These are phyloP conservation scores for Austroboletus niveus DNA, from an alignment of 1,284 basidiomycete species.

Conservation along the genomic window DNA sequence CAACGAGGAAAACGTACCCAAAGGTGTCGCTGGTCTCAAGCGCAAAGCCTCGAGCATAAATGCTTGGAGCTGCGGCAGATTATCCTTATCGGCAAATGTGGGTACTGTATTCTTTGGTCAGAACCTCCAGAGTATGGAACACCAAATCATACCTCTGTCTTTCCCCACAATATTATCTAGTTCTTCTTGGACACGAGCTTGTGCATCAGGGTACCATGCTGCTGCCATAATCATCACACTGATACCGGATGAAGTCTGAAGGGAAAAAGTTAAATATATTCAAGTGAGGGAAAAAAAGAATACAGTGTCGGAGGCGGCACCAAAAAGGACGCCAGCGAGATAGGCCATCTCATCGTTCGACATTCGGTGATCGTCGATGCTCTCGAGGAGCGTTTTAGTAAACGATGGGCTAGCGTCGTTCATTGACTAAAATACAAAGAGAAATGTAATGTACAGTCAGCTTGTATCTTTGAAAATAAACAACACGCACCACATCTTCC, in stretches of 20 bases:
- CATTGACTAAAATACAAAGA: background rate
- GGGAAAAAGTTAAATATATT: background rate
- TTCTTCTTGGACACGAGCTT: slow-evolving; percentile 14
- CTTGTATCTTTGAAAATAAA: too few species aligned
- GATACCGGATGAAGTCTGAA: slow-evolving; percentile 6
- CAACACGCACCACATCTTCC: too few species aligned
- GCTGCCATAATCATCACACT: slow-evolving; percentile 12
- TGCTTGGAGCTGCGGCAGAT: background rate
- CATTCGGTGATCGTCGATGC: background rate
- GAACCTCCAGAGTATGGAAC: background rate
- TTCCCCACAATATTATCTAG: slow-evolving; percentile 1
- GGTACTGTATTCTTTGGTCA: background rate
- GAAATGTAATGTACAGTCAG: too few species aligned
- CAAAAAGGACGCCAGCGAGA: slow-evolving; percentile 12
- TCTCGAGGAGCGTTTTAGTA: slow-evolving; percentile 1
- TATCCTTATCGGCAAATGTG: background rate
- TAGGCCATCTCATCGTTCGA: slow-evolving; percentile 14
- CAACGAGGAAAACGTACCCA: background rate
- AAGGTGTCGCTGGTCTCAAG: background rate
- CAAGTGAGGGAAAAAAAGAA: background rate
- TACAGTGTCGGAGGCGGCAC: slow-evolving; percentile 11
- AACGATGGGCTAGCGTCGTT: background rate
- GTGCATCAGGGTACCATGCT: slow-evolving; percentile 8
- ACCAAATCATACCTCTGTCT: background rate
- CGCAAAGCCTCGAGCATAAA: background rate